Evolutionary conservation across 768 basidiomycete genomes (phyloP).

Genomic region (Symmetrospora coprosmae): DNA sequence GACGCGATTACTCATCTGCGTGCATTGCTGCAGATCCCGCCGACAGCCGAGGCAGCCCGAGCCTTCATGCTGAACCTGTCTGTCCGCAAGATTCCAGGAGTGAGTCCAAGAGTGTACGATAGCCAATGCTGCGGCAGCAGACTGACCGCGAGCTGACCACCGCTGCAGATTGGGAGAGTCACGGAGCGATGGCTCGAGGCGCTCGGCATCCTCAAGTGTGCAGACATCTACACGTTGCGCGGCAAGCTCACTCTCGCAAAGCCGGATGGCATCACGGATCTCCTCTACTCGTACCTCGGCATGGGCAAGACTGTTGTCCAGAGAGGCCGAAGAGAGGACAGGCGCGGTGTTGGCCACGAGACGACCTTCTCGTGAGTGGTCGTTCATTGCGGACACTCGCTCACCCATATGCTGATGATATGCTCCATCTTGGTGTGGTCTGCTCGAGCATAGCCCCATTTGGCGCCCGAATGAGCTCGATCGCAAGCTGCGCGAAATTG

Average conservation of each 20-base stretch:
- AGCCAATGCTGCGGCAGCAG: not conserved
- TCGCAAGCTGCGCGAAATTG: conserved; percentile 63
- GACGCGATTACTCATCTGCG: not conserved
- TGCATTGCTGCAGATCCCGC: conserved; percentile 19
- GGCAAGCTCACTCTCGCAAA: conserved; percentile 66
- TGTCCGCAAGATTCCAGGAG: conserved; percentile 26
- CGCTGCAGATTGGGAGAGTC: conserved; percentile 56
- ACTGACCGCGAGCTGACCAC: not conserved
- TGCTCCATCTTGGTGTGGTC: too few species aligned
- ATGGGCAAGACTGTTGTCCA: conserved; percentile 69
- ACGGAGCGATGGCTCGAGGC: conserved; percentile 63
- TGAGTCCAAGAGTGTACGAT: not conserved
- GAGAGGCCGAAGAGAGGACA: conserved; percentile 60
- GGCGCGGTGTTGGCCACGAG: conserved; percentile 87
- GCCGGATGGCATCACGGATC: conserved; percentile 60
- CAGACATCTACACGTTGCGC: conserved; percentile 68
- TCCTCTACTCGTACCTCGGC: conserved; percentile 70
- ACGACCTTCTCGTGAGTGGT: conserved; percentile 47
- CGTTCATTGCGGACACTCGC: too few species aligned
- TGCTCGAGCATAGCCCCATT: conserved; percentile 52
- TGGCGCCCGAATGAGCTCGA: conserved; percentile 56
- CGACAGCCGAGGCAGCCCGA: conserved; percentile 24
- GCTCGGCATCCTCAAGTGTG: conserved; percentile 49
- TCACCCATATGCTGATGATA: not conserved
- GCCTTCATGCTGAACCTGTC: conserved; percentile 28